phyloP scores from a whole-genome alignment of 2,329 filamentous ascomycete genomes.

The Cercospora berteroae region DNA sequence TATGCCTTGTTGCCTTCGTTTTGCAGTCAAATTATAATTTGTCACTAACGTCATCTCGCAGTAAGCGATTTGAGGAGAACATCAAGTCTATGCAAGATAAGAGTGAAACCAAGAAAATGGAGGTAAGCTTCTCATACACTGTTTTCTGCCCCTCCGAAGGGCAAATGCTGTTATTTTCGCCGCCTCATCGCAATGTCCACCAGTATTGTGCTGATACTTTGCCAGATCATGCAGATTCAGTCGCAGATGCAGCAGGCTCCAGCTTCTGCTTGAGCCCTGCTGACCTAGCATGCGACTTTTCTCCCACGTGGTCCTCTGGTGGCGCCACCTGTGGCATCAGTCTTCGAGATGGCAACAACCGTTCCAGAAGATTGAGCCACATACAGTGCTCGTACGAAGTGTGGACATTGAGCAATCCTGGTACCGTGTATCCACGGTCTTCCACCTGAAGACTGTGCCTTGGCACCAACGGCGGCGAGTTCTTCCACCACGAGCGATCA shows the following conservation, averaged over 20 bases:
- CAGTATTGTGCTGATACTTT: slow-evolving; percentile 1
- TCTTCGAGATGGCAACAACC: background rate
- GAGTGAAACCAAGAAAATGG: slow-evolving; percentile 63
- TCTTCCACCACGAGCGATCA: background rate
- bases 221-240: slow-evolving; percentile 40
- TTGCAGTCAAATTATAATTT: background rate
- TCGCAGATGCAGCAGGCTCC: slow-evolving; percentile 39
- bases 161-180: background rate
- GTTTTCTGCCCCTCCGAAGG: background rate
- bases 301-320: background rate
- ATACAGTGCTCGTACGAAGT: background rate
- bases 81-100: slow-evolving; percentile 64
- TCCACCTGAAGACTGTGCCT: background rate
- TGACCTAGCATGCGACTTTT: background rate
- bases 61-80: slow-evolving; percentile 64
- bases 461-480: background rate
- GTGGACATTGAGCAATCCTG: background rate
- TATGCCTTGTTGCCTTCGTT: slow-evolving; percentile 46
- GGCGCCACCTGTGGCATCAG: background rate
- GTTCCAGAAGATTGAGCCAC: background rate
- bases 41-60: slow-evolving; percentile 34
- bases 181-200: background rate
- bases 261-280: slow-evolving; percentile 2
- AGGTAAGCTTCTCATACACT: slow-evolving; percentile 48
- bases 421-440: background rate